phyloP scores from a whole-genome alignment of 148 eudicot species.

The Camellia sinensis region DNA sequence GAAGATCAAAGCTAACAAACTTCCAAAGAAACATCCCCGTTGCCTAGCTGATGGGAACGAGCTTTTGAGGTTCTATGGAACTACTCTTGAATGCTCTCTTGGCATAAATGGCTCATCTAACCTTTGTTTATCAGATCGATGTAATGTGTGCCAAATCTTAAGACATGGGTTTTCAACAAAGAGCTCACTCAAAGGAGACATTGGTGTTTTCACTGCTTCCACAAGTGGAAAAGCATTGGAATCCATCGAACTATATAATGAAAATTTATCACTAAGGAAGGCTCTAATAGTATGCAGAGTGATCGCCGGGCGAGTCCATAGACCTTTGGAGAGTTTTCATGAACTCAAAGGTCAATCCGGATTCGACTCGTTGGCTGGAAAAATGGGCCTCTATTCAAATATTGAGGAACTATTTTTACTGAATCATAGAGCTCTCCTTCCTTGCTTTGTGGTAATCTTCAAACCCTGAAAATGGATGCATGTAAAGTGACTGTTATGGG shows the following conservation, averaged over 20 bases:
- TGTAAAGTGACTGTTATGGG: no score
- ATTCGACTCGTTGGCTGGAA: constrained; percentile 72
- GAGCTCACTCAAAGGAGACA: constrained; percentile 22
- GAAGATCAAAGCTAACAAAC: constrained; percentile 55
- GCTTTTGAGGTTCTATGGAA: constrained; percentile 66
- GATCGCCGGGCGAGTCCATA: constrained; percentile 75
- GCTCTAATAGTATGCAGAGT: constrained; percentile 72
- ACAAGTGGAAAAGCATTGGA: constrained; percentile 54
- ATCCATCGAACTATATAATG: constrained; percentile 23
- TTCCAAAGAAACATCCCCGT: constrained; percentile 55
- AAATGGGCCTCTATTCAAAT: constrained; percentile 43
- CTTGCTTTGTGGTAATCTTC: constrained; percentile 75
- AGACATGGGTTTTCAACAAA: constrained; percentile 50
- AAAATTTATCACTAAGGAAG: constrained; percentile 23
- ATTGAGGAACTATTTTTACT: constrained; percentile 62
- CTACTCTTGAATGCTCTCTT: constrained; percentile 53
- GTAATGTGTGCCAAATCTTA: constrained; percentile 46
- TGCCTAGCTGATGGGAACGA: constrained; percentile 85
- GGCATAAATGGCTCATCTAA: constrained; percentile 48
- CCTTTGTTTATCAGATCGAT: constrained; percentile 48
- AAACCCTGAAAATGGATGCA: constrained; percentile 11
- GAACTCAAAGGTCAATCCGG: constrained; percentile 42
- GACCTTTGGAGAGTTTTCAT: constrained; percentile 44
- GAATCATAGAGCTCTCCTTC: constrained; percentile 58
- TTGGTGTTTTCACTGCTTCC: constrained; percentile 63